Conservation (phyloP, 176 grass and related monocot genomes). For the Saccharum spontaneum region DNA sequence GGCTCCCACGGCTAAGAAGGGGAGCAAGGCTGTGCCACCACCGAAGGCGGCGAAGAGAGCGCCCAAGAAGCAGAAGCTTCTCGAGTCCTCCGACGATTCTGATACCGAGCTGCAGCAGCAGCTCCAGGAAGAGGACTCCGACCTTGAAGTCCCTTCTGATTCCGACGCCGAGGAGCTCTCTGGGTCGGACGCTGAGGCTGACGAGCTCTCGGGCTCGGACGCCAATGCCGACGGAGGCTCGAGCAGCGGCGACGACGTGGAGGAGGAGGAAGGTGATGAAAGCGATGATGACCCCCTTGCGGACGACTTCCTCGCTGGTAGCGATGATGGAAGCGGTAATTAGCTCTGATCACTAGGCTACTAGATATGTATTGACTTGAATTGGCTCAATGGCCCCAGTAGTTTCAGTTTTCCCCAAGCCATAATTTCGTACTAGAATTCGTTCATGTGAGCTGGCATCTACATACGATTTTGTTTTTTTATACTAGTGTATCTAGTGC, state of each 20-base stretch:
- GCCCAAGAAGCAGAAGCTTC: constrained; percentile 53
- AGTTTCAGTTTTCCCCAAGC: constrained; percentile 9
- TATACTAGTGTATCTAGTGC: background rate
- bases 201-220: constrained; percentile 42
- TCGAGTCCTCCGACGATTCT: constrained; percentile 21
- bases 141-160: constrained; percentile 34
- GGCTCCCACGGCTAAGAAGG: constrained; percentile 10
- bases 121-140: constrained; percentile 39
- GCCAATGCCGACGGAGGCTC: background rate
- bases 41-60: constrained; percentile 27
- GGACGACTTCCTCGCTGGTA: constrained; percentile 77
- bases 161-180: constrained; percentile 44
- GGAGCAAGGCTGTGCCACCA: background rate
- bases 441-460: background rate
- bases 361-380: background rate
- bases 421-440: constrained; percentile 17
- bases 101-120: constrained; percentile 46
- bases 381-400: background rate
- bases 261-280: background rate
- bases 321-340: constrained; percentile 61
- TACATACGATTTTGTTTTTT: background rate
- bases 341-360: background rate
- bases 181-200: constrained; percentile 28
- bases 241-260: constrained; percentile 15
- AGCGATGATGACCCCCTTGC: constrained; percentile 62